Evolutionary conservation across 371 early-diverging fungal species (phyloP), one percentile per base, ranked within the genome.

Genomic region (Capniomyces stellatus): DNA sequence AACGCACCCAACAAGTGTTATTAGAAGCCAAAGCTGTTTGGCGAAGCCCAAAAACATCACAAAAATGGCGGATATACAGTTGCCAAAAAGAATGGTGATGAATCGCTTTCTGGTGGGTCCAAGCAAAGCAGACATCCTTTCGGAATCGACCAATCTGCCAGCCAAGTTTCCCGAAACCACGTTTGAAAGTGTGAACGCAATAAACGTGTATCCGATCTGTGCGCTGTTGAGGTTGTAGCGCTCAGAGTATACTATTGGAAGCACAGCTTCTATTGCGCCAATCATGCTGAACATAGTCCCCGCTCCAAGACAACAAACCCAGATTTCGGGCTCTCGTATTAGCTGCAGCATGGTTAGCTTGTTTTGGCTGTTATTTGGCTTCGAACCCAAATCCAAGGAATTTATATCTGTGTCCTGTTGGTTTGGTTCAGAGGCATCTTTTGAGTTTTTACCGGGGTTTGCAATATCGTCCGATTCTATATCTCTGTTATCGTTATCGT

Each of bases 141-240:
- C 28, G 3, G 18, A 19, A 12, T 54, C 54, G 18, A 6, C 6
- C 2, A 54, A 2, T 31, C 54, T 22, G 15, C 54, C 54, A 15
- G 25, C 22, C 6, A 54, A 42, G 22, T 61, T 61, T 8, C 56
- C 62, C 2, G 51, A 39, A 15, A 70, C 30, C 24, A 53, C 57
- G 44, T 56, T 64, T 40, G 71, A 66, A 6, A 71, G 41, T 1
- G 67, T 62, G 1, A 70, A 28, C 8, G 71, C 67, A 0, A 70
- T 59, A 49, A 71, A 64, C 42, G 66, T 57, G n/a, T 60, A 51
- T 43, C 71, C 64, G 6, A 70, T 64, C 15, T 60, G 24, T 1
- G 51, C 44, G 3, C 58, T 35, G 23, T 29, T 58, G 15, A 55
- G 35, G 23, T 54, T 46, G 54, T 56, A 70, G 39, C 54, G 49